Evolutionary conservation across 169 alveolate species (phyloP).

Genomic region (Cryptosporidium muris): DNA sequence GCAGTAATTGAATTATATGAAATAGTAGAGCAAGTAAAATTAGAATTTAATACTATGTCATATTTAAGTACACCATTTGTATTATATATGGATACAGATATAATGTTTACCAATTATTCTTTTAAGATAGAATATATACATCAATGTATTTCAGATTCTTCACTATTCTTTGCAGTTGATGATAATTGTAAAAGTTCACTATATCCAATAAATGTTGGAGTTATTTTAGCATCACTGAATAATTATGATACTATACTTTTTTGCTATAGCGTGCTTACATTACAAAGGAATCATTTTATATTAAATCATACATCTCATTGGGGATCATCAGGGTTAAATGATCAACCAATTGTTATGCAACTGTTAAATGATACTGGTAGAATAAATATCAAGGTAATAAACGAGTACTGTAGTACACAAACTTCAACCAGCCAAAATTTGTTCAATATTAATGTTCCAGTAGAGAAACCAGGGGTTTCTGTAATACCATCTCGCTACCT

Average conservation of each 20-base stretch:
- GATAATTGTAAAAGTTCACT: slow-evolving; percentile 23
- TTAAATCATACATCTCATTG: slow-evolving; percentile 29
- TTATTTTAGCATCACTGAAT: slow-evolving; percentile 19
- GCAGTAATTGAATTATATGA: slow-evolving; percentile 30
- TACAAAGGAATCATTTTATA: slow-evolving; percentile 33
- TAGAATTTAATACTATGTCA: background rate
- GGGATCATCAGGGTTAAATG: slow-evolving; percentile 63
- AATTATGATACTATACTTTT: slow-evolving; percentile 33
- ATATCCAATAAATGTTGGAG: slow-evolving; percentile 47
- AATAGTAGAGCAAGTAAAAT: background rate
- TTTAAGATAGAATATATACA: slow-evolving; percentile 14
- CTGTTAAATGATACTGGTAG: slow-evolving; percentile 49
- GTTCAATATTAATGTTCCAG: background rate
- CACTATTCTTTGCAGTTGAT: slow-evolving; percentile 28
- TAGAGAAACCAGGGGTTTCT: slow-evolving; percentile 12
- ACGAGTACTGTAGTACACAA: slow-evolving; percentile 10
- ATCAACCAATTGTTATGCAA: slow-evolving; percentile 35
- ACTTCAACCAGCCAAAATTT: too few species aligned
- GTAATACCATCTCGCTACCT: slow-evolving; percentile 20
- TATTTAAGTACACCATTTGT: background rate
- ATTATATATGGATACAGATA: slow-evolving; percentile 58
- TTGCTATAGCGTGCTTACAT: slow-evolving; percentile 17
- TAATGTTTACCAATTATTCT: slow-evolving; percentile 33
- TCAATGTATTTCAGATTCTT: slow-evolving; percentile 1
- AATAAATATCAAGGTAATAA: slow-evolving; percentile 7